Base-by-base conservation (phyloP, 495 filamentous ascomycete genomes). In the Tuber umbilicatum region DNA sequence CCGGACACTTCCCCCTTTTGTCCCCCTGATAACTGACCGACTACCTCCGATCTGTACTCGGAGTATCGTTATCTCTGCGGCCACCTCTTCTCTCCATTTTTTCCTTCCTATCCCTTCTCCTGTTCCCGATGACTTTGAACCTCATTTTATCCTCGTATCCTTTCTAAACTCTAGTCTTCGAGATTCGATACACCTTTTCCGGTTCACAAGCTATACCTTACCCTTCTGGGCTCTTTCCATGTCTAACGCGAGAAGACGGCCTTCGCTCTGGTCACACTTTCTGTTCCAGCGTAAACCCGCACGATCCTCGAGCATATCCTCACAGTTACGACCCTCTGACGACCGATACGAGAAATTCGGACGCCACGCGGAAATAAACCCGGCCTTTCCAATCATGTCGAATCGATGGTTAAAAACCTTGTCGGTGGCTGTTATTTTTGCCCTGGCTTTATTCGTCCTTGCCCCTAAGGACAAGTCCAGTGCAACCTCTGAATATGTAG, bases 321-420 rank as follows among this genome's bases (percentile, higher is more conserved):
- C 81, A 43, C 76, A 78, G n/a, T 69, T 77, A 37, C 78, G 81
- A 45, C 81, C 81, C 19, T 74, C 75, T 17, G 81, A 81, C 73
- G 82, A 87, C 77, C 84, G 81, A 27, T 83, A 85, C 84, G 84
- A 86, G 77, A 89, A 87, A 76, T 82, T 78, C 35, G 82, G 85
- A 72, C 80, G 85, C 27, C 84, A 84, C 73, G 71, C 78, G 68
- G 73, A 75, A 38, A 73, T 68, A 42, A 75, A 76, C 31, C 77
- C 76, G 37, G 69, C 77, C 35, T 81, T 82, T 78, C 81, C 81
- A 75, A 82, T 82, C 75, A 82, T 86, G 82, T 73, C 84, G 72
- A 85, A 83, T 79, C 80, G 90, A 69, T 89, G 87, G 80, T 72
- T 92, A 70, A 92, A 91, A 85, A 88, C 89, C 42, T 89, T 89